Evolutionary conservation across 768 basidiomycete genomes (phyloP).

Genomic region (Obba rivulosa): DNA sequence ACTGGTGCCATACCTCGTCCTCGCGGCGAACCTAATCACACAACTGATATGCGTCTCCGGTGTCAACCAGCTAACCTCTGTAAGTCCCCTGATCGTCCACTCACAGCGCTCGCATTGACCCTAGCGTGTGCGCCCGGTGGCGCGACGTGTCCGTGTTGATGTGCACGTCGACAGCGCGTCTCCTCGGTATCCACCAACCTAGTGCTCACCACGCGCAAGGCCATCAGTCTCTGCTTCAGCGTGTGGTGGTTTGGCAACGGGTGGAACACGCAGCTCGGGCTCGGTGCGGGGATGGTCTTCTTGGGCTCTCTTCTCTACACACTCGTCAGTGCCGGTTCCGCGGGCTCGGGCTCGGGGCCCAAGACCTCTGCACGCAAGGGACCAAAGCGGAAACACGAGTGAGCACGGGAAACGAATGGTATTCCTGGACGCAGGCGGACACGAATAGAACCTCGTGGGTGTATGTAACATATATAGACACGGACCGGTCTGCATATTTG

Average conservation of each 20-base stretch:
- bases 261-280: conserved; percentile 58
- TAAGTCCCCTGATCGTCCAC: conserved; percentile 33
- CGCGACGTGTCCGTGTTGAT: background rate
- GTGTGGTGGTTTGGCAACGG: conserved; percentile 82
- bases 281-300: conserved; percentile 74
- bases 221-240: conserved; percentile 71
- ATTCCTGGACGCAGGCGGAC: too few species aligned
- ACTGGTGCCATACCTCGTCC: conserved; percentile 46
- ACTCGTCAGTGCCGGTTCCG: conserved; percentile 15
- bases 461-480: too few species aligned
- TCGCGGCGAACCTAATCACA: conserved; percentile 60
- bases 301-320: conserved; percentile 57
- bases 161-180: conserved; percentile 42
- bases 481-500: too few species aligned
- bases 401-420: too few species aligned
- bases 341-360: background rate
- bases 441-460: too few species aligned
- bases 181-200: conserved; percentile 81
- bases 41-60: conserved; percentile 82
- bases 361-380: too few species aligned
- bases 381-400: too few species aligned
- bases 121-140: background rate
- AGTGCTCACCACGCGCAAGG: conserved; percentile 75
- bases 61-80: conserved; percentile 77
- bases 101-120: background rate